Evolutionary conservation across 108 stramenopile genomes (phyloP).

Genomic region (Conticribra weissflogii): DNA sequence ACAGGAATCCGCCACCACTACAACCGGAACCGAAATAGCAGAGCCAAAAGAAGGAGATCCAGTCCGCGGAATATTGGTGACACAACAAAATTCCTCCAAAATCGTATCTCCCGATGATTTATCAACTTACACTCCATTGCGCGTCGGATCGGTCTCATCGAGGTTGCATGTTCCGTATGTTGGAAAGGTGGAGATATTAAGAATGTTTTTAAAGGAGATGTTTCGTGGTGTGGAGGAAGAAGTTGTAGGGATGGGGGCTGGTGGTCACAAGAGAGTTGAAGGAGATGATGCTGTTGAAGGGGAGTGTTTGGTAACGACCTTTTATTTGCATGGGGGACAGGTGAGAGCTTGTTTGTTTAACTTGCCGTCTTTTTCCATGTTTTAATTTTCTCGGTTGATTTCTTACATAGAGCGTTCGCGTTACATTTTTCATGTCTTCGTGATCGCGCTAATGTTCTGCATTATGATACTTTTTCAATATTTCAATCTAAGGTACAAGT

Average conservation of each 20-base stretch:
- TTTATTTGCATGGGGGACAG: constrained; percentile 70
- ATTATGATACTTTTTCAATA: too few relatives aligned
- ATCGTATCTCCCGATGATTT: constrained; percentile 87
- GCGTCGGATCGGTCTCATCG: constrained; percentile 80
- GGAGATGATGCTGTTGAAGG: constrained; percentile 30
- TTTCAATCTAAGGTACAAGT: too few relatives aligned
- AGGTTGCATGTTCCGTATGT: constrained; percentile 90
- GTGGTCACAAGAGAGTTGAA: constrained; percentile 34
- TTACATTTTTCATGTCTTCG: too few relatives aligned
- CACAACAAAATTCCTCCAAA: constrained; percentile 85
- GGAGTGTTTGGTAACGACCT: too few relatives aligned
- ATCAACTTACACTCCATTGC: constrained; percentile 87
- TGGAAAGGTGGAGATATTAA: constrained; percentile 71
- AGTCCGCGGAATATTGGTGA: constrained; percentile 82
- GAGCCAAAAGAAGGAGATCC: constrained; percentile 66
- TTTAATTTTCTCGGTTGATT: too few relatives aligned
- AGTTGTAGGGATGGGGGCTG: not conserved
- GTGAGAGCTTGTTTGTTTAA: too few relatives aligned
- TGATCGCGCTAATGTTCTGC: too few relatives aligned
- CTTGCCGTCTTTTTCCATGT: too few relatives aligned
- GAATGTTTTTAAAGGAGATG: constrained; percentile 83
- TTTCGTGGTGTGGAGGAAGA: constrained; percentile 73
- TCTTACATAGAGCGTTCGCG: constrained; percentile 3
- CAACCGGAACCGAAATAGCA: constrained; percentile 20
- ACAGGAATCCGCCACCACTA: constrained; percentile 33